Base-by-base conservation (phyloP, 2,329 filamentous ascomycete species). In the Saccharata proteae region DNA sequence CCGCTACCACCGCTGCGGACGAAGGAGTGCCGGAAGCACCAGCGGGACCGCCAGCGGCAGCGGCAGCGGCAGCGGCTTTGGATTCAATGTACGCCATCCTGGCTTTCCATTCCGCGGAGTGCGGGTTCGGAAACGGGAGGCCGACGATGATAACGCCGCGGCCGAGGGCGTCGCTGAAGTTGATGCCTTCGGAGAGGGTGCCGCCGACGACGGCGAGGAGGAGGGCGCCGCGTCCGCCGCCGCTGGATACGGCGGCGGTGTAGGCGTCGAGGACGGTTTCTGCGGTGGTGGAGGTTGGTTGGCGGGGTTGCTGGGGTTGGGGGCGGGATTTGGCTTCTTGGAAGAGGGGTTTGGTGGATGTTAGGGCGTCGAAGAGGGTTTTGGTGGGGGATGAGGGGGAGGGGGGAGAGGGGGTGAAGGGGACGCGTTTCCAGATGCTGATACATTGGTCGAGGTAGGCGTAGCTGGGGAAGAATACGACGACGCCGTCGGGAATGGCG, bases 381-480 rank as follows among this genome's bases (percentile, higher is more conserved):
- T 58, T 58, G 3, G 49, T 11, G 17, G 18, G 9, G 11, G 49
- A 37, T 4, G 44, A 41, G 1, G 35, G 4, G 2, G 41, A 4
- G 2, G 24, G 4, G n/a, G 24, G 3, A 1, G 30, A 12, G 0
- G 22, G 5, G 3, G 22, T 21, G 6, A 21, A 5, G 2, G 27
- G 11, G 9, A 14, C 9, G n/a, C 45, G 43, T 34, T 57, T 57
- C 64, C 64, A 67, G 1, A 46, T 43, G 4, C 41, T 39, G 8
- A 57, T 43, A 5, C 93, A 82, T 27, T 76, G 72, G 29, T 85
- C 77, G 0, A 98, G 70, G 51, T 93, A 96, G 7, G 80, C 72
- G 52, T 98, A 96, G 54, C 85, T 93, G 1, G 90, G 86, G 44
- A 98, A 96, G 62, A 98, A 98, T 0, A 86, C 76, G 0, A 98